Conservation (phyloP, 495 filamentous ascomycete species). For the Penicillium roqueforti region DNA sequence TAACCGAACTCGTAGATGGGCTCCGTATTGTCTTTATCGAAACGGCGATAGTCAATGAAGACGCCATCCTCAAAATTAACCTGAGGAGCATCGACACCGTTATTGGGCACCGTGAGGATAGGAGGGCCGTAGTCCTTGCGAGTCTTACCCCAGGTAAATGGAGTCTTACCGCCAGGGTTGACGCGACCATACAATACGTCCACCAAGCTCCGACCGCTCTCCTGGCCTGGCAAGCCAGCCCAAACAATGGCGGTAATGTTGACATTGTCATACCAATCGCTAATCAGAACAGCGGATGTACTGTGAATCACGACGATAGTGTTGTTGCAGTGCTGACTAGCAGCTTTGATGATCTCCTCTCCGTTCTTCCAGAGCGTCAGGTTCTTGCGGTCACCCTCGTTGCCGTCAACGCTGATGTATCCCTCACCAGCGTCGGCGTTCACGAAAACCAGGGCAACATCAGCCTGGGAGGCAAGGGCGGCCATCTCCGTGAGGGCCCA, state of each 20-base stretch:
- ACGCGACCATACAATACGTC: conserved; percentile 88
- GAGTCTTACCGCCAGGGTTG: conserved; percentile 80
- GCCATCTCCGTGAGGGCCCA: conserved; percentile 58
- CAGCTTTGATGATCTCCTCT: conserved; percentile 72
- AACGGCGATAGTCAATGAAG: conserved; percentile 91
- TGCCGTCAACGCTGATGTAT: conserved; percentile 78
- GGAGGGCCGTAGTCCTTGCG: conserved; percentile 71
- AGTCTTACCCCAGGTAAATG: conserved; percentile 81
- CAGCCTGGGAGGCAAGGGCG: conserved; percentile 60
- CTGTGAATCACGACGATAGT: conserved; percentile 92
- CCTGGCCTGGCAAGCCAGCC: conserved; percentile 89
- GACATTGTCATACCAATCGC: conserved; percentile 73
- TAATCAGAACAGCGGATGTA: conserved; percentile 72
- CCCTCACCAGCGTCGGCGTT: conserved; percentile 86
- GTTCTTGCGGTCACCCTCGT: conserved; percentile 88
- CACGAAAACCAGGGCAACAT: conserved; percentile 79
- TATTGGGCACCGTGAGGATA: conserved; percentile 71
- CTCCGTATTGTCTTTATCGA: conserved; percentile 69
- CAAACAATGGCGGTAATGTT: conserved; percentile 93
- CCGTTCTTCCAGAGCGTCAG: conserved; percentile 83
- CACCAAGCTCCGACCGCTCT: conserved; percentile 84
- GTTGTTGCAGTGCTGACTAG: conserved; percentile 76
- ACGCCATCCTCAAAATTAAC: conserved; percentile 77
- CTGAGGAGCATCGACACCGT: conserved; percentile 67
- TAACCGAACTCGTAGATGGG: conserved; percentile 91